Evolutionary conservation across 129 eudicot genomes (phyloP).

Genomic region (Cynara cardunculus): DNA sequence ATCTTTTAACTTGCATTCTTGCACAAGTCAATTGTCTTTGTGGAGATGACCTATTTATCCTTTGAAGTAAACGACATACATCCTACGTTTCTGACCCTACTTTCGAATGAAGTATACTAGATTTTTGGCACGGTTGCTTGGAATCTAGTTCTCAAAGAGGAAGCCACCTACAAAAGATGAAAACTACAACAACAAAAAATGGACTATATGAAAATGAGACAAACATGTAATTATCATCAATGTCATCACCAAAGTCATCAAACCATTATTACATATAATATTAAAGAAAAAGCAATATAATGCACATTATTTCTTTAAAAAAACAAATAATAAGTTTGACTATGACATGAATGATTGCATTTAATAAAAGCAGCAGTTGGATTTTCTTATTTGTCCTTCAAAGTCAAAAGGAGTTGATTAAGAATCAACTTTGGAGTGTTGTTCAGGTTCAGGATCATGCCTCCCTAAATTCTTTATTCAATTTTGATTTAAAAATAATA

Average conservation of each 20-base stretch:
- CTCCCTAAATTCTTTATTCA: background rate
- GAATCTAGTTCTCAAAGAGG: background rate
- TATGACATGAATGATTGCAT: background rate
- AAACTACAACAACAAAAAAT: background rate
- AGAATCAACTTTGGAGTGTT: slow-evolving; percentile 15
- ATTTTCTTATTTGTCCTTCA: background rate
- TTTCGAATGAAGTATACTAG: too few relatives aligned
- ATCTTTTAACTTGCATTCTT: background rate
- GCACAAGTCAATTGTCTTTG: background rate
- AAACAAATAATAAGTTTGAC: background rate
- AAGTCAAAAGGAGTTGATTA: slow-evolving; percentile 17
- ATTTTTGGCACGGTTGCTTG: background rate
- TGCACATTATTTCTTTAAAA: background rate
- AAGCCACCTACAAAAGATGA: background rate
- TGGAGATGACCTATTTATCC: background rate
- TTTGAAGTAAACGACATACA: background rate
- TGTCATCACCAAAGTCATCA: background rate
- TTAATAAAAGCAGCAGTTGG: background rate
- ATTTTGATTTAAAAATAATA: background rate
- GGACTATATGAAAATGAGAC: background rate
- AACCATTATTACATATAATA: too few relatives aligned
- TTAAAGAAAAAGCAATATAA: background rate
- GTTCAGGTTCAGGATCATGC: slow-evolving; percentile 10
- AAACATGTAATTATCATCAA: background rate
- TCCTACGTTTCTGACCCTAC: too few relatives aligned